phyloP scores from a whole-genome alignment of 139 green algal genomes.

The Coccomyxa sp. region DNA sequence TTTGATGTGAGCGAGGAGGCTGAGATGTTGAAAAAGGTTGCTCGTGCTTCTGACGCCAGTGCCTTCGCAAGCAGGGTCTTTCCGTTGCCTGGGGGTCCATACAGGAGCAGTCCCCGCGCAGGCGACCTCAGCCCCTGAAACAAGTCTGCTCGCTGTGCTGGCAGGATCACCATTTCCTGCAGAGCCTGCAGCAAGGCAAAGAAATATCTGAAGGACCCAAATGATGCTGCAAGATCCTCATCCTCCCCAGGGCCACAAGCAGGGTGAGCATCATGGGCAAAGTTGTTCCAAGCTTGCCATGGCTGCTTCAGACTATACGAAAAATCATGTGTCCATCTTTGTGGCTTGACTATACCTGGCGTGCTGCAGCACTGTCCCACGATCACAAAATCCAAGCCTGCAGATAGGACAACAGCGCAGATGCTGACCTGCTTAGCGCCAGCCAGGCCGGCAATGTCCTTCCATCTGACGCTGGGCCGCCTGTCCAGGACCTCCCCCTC shows the following conservation, averaged over 20 bases:
- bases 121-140: constrained; percentile 73
- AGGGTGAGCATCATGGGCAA: no score
- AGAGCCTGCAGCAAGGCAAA: constrained; percentile 39
- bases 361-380: no score
- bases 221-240: no score
- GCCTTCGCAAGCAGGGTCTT: constrained; percentile 70
- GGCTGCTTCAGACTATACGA: no score
- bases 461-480: constrained; percentile 50
- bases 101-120: constrained; percentile 77
- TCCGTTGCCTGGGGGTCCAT: constrained; percentile 83
- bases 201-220: no score
- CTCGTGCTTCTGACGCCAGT: constrained; percentile 50
- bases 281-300: no score
- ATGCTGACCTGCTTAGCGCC: constrained; percentile 53
- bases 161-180: constrained; percentile 75
- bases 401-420: constrained; percentile 35
- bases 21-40: constrained; percentile 86
- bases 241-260: no score
- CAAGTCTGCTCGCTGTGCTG: constrained; percentile 52
- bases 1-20: constrained; percentile 75
- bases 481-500: constrained; percentile 61
- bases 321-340: no score
- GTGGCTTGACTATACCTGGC: no score
- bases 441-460: constrained; percentile 63
- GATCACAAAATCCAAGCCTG: no score